phyloP scores from a whole-genome alignment of 2,329 filamentous ascomycete genomes.

The Aspergillus melleus region DNA sequence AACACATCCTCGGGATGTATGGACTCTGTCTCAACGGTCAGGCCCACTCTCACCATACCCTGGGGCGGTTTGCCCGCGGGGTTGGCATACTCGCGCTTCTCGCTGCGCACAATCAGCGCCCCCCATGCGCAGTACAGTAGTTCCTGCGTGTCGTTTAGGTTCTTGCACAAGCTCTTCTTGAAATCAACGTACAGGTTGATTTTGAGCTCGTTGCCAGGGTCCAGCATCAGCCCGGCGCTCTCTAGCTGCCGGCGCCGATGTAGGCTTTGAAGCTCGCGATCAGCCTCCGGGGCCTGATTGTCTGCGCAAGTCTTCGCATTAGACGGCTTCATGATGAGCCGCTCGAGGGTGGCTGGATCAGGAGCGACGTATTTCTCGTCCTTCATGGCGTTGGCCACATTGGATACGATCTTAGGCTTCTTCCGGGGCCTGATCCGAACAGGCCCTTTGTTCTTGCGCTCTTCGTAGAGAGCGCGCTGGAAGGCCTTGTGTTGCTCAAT shows the following conservation, averaged over 20 bases:
- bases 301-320: neutral
- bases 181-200: neutral
- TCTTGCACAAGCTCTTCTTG: neutral
- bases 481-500: neutral
- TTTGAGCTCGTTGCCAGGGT: neutral
- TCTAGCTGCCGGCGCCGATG: neutral
- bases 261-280: neutral
- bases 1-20: neutral
- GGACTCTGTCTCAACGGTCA: neutral
- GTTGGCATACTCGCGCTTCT: neutral
- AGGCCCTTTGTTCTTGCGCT: neutral
- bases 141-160: neutral
- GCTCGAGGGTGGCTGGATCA: neutral
- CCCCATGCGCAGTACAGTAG: neutral
- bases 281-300: neutral
- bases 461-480: neutral
- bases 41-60: neutral
- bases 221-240: neutral
- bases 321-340: neutral
- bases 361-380: neutral
- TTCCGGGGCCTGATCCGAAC: neutral
- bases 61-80: neutral
- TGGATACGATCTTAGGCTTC: neutral
- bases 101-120: neutral
- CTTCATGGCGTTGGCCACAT: neutral